Base-by-base conservation (phyloP, 306 rosid genomes). In the Lathyrus tuberosus region DNA sequence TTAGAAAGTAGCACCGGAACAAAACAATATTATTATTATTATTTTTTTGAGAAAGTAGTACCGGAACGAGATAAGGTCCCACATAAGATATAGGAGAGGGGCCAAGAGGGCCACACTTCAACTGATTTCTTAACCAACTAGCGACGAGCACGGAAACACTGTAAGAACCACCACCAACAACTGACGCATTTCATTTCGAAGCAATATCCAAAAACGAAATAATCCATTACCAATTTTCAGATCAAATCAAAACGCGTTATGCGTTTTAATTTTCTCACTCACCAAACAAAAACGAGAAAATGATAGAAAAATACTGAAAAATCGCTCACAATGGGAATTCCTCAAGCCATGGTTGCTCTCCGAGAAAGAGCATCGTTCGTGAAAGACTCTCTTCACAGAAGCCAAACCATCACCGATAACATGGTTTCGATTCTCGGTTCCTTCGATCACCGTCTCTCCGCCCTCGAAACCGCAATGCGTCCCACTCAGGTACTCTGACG, bases 401-500 rank as follows among this genome's bases (percentile, higher is more conserved):
- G 96, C 83, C 96, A 93, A 76, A 83, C 82, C 63, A 83, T 90
- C 30, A 88, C 93, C 10, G 96, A 90, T 56, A 84, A 54, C 85
- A 86, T 93, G 96, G 95, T 94, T 40, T 46, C 96, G 78, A 94
- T 88, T 79, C 97, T 94, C 35, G 95, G 99, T 31, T 94, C 99
- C 69, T 94, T 94, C 67, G 97, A 94, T 63, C 87, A 88, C 80
- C 96, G 99, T 38, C 99, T 91, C 71, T 94, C 99, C 44, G 91
- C 97, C 5, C 89, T 94, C 11, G 97, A 94, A 54, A 88, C 99
- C 35, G 96, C 97, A 51, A 89, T 94, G 96, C 95, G 97, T 52
- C 99, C 99, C 18, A 94, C 97, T 80, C 99, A 91, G 92, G 99
- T 90, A 35, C 40, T 35, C 40, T 35, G 9, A 5, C 40, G 35